A percentile compares a stretch with the other conserved stretches of the same genome.
phyloP scores from a whole-genome alignment of 371 early-diverging fungal species.

The Thermomucor indicae-seudaticae region DNA sequence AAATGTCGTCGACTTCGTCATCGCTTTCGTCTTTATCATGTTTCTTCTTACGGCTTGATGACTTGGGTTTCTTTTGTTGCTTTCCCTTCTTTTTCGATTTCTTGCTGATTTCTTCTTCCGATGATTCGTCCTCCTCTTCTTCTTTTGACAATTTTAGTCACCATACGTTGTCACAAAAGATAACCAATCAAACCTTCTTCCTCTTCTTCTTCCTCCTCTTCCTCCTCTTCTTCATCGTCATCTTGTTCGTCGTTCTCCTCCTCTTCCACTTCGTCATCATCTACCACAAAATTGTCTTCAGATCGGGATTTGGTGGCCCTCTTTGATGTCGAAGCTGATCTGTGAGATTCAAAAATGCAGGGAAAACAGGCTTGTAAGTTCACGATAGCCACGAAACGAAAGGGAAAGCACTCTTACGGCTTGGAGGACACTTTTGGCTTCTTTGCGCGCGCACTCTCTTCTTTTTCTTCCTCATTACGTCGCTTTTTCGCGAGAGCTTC shows the following conservation, averaged over 20 bases:
- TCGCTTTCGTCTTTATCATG: slow-evolving; percentile 26
- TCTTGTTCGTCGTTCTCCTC: slow-evolving; percentile 17
- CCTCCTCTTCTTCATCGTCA: slow-evolving; percentile 18
- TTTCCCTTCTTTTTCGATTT: slow-evolving; percentile 11
- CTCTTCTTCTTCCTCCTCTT: slow-evolving; percentile 14
- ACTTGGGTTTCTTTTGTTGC: background rate
- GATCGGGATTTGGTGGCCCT: background rate
- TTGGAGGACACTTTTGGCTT: slow-evolving; percentile 8
- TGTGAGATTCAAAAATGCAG: background rate
- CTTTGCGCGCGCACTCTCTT: slow-evolving; percentile 5
- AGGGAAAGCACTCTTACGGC: background rate
- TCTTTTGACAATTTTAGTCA: slow-evolving; percentile 11
- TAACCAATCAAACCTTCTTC: slow-evolving; percentile 6
- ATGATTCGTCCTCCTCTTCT: slow-evolving; percentile 15
- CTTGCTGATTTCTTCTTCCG: slow-evolving; percentile 35
- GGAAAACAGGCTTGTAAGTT: background rate
- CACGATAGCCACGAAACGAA: background rate
- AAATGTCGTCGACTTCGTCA: slow-evolving; percentile 20
- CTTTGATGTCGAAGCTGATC: slow-evolving; percentile 4
- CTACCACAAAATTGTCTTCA: slow-evolving; percentile 13
- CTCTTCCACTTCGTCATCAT: slow-evolving; percentile 13
- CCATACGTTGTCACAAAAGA: background rate
- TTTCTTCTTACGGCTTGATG: slow-evolving; percentile 4
- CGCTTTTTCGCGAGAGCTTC: slow-evolving; percentile 16
- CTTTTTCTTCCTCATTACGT: slow-evolving; percentile 7